Conservation (phyloP, 2,329 filamentous ascomycete species). For the Trichoderma atrobrunneum region DNA sequence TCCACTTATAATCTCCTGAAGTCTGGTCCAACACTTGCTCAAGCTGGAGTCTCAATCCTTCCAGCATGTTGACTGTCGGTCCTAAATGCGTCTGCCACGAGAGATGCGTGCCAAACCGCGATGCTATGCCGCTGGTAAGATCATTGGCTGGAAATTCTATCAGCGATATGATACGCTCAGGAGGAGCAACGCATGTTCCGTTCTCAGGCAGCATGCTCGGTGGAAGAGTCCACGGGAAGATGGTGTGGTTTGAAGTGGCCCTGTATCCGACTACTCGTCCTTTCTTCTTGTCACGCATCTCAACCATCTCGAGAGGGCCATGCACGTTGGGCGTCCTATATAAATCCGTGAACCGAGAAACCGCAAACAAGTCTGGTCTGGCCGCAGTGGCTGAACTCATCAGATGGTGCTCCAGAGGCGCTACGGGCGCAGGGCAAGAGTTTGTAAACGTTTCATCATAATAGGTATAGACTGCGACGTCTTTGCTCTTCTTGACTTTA, state of each 20-base stretch:
- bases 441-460: slow-evolving; percentile 49
- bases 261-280: slow-evolving; percentile 39
- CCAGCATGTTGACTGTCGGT: slow-evolving; percentile 50
- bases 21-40: slow-evolving; percentile 57
- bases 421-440: slow-evolving; percentile 62
- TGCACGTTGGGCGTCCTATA: slow-evolving; percentile 71
- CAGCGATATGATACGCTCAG: slow-evolving; percentile 65
- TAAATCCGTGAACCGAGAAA: slow-evolving; percentile 77
- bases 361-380: slow-evolving; percentile 80
- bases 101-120: slow-evolving; percentile 34
- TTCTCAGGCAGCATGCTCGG: slow-evolving; percentile 68
- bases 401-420: slow-evolving; percentile 59
- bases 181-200: slow-evolving; percentile 72
- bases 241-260: slow-evolving; percentile 73
- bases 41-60: slow-evolving; percentile 62
- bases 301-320: slow-evolving; percentile 37
- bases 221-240: slow-evolving; percentile 92
- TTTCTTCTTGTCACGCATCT: slow-evolving; percentile 46
- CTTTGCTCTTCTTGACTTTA: slow-evolving; percentile 11
- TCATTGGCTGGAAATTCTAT: slow-evolving; percentile 59
- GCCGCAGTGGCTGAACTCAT: slow-evolving; percentile 77
- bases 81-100: slow-evolving; percentile 36
- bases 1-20: slow-evolving; percentile 52
- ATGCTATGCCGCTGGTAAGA: slow-evolving; percentile 32
- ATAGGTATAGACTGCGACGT: slow-evolving; percentile 33